Evolutionary conservation across 2,329 filamentous ascomycete genomes (phyloP), one percentile per base, ranked within the genome.

Genomic region (Colletotrichum filicis): DNA sequence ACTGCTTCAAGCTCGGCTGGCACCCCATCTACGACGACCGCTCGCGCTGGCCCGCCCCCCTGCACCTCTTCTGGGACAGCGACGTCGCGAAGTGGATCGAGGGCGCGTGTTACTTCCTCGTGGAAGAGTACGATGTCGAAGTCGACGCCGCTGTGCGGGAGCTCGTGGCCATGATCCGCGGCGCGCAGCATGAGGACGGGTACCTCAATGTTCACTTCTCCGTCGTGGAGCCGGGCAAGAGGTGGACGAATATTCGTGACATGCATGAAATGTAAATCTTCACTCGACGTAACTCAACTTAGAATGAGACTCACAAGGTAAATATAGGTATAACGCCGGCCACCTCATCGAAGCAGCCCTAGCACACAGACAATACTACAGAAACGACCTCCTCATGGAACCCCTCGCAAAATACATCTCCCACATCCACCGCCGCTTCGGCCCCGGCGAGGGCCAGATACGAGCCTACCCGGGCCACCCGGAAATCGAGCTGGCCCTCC

Each of bases 141-240:
- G 80, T 91, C 65, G 85, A 88, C 66, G 79, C 78, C 1, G 88
- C 89, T 0, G 83, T 91, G 0, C 79, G 85, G 35, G 88, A 92
- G 68, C 78, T 92, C n/a, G 89, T 90, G 0, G 81, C 84, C 0
- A 91, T 89, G 86, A 90, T 92, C 12, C 77, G 85, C 8, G 79
- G 76, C 2, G 90, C 90, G 0, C 90, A 92, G 79, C 86, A 89
- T 66, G 79, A 82, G 1, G 90, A 92, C 76, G 90, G 90, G 1
- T 92, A 92, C 76, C 77, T 92, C 26, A 92, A 92, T 76, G 87
- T 91, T 7, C 89, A 92, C 76, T 92, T 88, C 74, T 90, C 88
- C 0, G 87, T 92, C 0, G 87, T 91, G 1, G 88, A 89, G 56
- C 88, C 88, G 0, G 84, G 81, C 0, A 86, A 87, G 64, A 79